phyloP scores from a whole-genome alignment of 352 stramenopile genomes.

The Globisporangium carolinianum region DNA sequence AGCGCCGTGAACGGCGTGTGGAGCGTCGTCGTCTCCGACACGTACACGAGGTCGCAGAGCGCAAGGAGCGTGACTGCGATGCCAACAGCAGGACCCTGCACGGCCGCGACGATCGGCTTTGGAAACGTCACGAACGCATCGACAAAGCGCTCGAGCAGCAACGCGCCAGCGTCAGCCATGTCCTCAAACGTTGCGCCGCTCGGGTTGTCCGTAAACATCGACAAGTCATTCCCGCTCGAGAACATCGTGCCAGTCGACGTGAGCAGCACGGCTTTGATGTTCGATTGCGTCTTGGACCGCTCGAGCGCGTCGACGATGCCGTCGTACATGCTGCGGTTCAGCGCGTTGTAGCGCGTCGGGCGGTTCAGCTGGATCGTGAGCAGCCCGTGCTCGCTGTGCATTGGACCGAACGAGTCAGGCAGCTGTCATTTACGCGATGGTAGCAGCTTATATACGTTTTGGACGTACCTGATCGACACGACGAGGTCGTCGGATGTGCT shows the following conservation, averaged over 20 bases:
- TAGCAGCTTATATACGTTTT: not conserved
- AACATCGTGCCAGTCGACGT: conserved; percentile 86
- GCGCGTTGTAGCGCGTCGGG: conserved; percentile 80
- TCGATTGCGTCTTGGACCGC: conserved; percentile 47
- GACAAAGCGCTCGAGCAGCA: conserved; percentile 56
- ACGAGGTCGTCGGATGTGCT: conserved; percentile 38
- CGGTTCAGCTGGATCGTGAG: conserved; percentile 78
- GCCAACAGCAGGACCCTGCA: conserved; percentile 88
- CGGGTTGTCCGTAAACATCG: conserved; percentile 63
- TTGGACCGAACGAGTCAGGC: not conserved
- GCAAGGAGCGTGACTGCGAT: conserved; percentile 85
- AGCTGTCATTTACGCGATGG: too few relatives aligned
- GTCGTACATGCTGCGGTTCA: conserved; percentile 82
- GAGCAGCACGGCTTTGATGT: conserved; percentile 80
- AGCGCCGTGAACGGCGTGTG: conserved; percentile 90
- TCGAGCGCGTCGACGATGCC: conserved; percentile 65
- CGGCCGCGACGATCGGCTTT: conserved; percentile 86
- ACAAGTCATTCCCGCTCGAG: conserved; percentile 86
- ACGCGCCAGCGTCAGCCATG: conserved; percentile 48
- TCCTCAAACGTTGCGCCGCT: conserved; percentile 46
- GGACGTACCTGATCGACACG: conserved; percentile 42
- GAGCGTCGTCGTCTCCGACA: conserved; percentile 81
- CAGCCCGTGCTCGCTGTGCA: conserved; percentile 41
- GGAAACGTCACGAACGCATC: conserved; percentile 82
- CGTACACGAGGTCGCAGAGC: conserved; percentile 89